Conservation (phyloP, 345 rosid genomes). For the Aquilaria yunnanensis region DNA sequence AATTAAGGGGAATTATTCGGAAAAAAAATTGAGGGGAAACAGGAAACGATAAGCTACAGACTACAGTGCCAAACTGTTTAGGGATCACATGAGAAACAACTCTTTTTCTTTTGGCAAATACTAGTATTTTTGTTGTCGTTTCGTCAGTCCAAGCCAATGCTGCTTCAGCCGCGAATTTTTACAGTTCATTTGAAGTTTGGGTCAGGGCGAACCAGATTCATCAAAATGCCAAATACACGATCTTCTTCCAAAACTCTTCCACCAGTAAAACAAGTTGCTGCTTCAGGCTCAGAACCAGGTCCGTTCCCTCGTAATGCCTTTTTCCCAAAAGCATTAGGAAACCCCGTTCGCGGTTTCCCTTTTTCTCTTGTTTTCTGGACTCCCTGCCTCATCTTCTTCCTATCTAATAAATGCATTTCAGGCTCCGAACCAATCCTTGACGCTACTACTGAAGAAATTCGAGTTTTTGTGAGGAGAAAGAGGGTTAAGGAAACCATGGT, state of each 20-base stretch:
- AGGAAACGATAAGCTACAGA: no score
- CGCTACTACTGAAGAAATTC: conserved; percentile 24
- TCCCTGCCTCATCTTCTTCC: neutral
- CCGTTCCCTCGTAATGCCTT: neutral
- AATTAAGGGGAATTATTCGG: no score
- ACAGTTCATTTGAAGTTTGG: neutral
- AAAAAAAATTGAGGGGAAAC: no score
- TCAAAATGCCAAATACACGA: conserved; percentile 27
- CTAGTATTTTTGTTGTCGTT: no score
- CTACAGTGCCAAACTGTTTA: no score
- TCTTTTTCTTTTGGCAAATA: no score
- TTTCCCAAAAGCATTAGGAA: neutral
- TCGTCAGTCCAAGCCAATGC: no score
- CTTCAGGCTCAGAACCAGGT: conserved; percentile 33
- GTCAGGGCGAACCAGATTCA: conserved; percentile 4
- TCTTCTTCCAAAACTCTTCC: conserved; percentile 20
- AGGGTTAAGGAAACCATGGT: conserved; percentile 31
- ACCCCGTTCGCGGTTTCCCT: neutral
- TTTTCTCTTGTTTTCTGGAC: neutral
- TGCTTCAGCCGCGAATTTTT: no score
- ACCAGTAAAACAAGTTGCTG: conserved; percentile 7
- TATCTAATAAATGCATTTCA: neutral
- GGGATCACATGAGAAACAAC: no score
- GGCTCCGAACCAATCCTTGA: conserved; percentile 17
- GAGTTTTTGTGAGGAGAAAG: conserved; percentile 53